Conservation (phyloP, 129 eudicot genomes). For the Flaveria trinervia region DNA sequence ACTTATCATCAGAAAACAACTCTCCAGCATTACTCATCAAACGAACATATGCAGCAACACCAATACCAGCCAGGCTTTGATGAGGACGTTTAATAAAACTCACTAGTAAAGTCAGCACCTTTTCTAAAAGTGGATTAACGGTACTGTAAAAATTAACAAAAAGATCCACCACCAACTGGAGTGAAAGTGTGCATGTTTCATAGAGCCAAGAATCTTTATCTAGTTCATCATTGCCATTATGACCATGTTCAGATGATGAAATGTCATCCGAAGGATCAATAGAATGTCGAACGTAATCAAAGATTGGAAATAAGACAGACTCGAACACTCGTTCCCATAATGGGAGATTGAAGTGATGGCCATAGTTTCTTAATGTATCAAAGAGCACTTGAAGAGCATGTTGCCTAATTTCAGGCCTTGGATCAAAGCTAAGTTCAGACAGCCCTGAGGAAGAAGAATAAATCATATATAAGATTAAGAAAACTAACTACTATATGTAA, state of each 20-base stretch:
- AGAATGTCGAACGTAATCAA: conserved; percentile 89
- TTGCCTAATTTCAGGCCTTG: conserved; percentile 89
- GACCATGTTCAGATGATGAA: conserved; percentile 8
- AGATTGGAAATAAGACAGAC: conserved; percentile 87
- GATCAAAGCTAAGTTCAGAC: conserved; percentile 97
- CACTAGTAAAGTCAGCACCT: conserved; percentile 70
- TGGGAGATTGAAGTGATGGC: conserved; percentile 87
- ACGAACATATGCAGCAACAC: conserved; percentile 96
- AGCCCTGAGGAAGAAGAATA: conserved; percentile 57
- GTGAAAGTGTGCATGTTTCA: conserved; percentile 95
- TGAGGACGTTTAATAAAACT: conserved; percentile 94
- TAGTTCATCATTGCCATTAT: conserved; percentile 53
- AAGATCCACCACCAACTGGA: conserved; percentile 91
- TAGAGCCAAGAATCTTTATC: conserved; percentile 97
- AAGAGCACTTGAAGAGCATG: conserved; percentile 92
- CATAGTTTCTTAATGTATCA: conserved; percentile 88
- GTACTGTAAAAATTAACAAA: conserved; percentile 86
- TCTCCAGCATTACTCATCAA: conserved; percentile 90
- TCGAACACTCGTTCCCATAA: conserved; percentile 95
- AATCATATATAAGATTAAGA: background rate
- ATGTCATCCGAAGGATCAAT: conserved; percentile 56
- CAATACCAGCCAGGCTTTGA: conserved; percentile 97
- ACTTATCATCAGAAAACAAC: conserved; percentile 82
- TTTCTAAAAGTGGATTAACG: conserved; percentile 78
- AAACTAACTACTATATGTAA: background rate